A percentile compares a stretch with the other conserved stretches of the same genome.
These are phyloP conservation scores for Fusarium guadeloupense DNA, from an alignment of 2,329 filamentous ascomycete genomes.

Conservation along the genomic window DNA sequence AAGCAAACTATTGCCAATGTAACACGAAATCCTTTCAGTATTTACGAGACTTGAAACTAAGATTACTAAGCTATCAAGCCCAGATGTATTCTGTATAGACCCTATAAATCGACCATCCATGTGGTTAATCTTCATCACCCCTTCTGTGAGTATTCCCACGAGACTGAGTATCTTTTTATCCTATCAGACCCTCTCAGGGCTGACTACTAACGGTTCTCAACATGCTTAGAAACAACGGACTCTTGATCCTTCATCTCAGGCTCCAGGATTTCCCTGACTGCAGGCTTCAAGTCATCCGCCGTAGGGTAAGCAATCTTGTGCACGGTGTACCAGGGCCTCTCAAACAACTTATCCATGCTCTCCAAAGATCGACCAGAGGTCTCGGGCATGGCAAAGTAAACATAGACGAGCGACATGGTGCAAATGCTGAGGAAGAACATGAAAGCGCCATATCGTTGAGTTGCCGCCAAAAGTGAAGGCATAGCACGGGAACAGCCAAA, in stretches of 20 bases:
- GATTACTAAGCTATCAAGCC: too few relatives aligned
- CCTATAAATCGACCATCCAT: too few relatives aligned
- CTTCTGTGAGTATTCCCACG: too few relatives aligned
- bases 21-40: too few relatives aligned
- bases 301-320: slow-evolving; percentile 44
- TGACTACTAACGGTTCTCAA: neutral
- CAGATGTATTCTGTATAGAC: too few relatives aligned
- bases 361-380: slow-evolving; percentile 44
- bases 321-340: slow-evolving; percentile 44
- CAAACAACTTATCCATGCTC: slow-evolving; percentile 45
- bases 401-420: slow-evolving; percentile 43
- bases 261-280: slow-evolving; percentile 8
- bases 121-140: too few relatives aligned
- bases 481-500: slow-evolving; percentile 48
- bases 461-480: slow-evolving; percentile 47
- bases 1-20: too few relatives aligned
- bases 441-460: slow-evolving; percentile 45
- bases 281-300: slow-evolving; percentile 34
- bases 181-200: neutral
- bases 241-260: slow-evolving; percentile 20
- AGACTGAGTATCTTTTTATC: too few relatives aligned
- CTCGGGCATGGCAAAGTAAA: slow-evolving; percentile 48
- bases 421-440: slow-evolving; percentile 45
- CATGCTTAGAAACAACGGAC: slow-evolving; percentile 13
- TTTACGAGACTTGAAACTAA: too few relatives aligned